A percentile compares a stretch with the other conserved stretches of the same genome.
These are phyloP conservation scores for Pythium myriotylum DNA, from an alignment of 352 stramenopile species.

Conservation along the genomic window DNA sequence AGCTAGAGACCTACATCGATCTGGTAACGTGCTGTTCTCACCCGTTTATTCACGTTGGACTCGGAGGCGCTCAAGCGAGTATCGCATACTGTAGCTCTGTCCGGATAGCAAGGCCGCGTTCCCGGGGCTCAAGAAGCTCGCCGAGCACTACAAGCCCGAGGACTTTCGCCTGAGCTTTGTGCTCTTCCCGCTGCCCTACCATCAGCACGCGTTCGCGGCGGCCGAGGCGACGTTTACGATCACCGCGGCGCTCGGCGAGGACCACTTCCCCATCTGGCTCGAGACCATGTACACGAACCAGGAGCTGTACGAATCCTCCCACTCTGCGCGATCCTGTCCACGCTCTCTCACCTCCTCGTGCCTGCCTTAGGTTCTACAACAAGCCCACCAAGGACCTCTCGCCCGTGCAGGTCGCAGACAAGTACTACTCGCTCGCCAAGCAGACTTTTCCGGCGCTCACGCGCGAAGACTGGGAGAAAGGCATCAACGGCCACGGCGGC, in stretches of 20 bases:
- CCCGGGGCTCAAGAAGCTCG: constrained; percentile 36
- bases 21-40: constrained; percentile 45
- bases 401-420: constrained; percentile 34
- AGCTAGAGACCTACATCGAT: constrained; percentile 85
- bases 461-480: constrained; percentile 28
- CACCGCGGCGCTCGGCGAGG: constrained; percentile 34
- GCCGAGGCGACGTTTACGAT: constrained; percentile 41
- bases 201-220: constrained; percentile 42
- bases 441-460: constrained; percentile 40
- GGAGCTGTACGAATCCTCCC: constrained; percentile 27
- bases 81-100: constrained; percentile 42
- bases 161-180: constrained; percentile 41
- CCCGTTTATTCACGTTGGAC: no score
- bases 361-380: constrained; percentile 29
- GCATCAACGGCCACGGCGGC: constrained; percentile 40
- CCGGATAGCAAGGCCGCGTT: constrained; percentile 40
- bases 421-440: constrained; percentile 33
- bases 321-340: neutral
- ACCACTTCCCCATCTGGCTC: constrained; percentile 37
- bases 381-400: constrained; percentile 38
- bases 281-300: constrained; percentile 47
- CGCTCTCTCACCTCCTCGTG: neutral
- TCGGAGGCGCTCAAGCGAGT: no score
- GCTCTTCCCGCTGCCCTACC: constrained; percentile 45
- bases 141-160: constrained; percentile 29